Percentiles rank a stretch among this genome's conserved stretches.
Conservation (phyloP, 805 yeast genomes). For the Metschnikowia chrysomelidarum region DNA sequence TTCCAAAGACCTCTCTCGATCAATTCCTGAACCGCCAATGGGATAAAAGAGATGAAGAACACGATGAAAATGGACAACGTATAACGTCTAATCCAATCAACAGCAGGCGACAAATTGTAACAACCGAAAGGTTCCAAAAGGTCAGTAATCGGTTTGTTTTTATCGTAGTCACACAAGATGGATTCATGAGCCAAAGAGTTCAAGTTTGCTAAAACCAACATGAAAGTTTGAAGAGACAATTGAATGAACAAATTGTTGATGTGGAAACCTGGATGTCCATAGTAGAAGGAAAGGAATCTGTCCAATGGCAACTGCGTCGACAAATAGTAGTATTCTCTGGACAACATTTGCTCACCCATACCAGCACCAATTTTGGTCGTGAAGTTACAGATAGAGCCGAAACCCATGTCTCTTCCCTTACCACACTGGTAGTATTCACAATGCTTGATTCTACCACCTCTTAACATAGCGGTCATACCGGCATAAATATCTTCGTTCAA, state of each 20-base stretch:
- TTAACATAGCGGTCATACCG: constrained; percentile 72
- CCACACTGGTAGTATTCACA: constrained; percentile 86
- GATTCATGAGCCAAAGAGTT: constrained; percentile 63
- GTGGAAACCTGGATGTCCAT: constrained; percentile 87
- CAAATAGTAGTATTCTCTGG: constrained; percentile 76
- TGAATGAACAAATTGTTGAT: constrained; percentile 74
- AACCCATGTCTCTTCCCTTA: constrained; percentile 82
- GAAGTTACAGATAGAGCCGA: constrained; percentile 77
- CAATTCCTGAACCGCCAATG: constrained; percentile 72
- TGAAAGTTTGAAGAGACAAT: constrained; percentile 53
- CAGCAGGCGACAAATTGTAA: constrained; percentile 64
- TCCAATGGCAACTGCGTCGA: constrained; percentile 77
- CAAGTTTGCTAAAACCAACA: constrained; percentile 59
- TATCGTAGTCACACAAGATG: constrained; percentile 58
- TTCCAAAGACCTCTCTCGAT: constrained; percentile 75
- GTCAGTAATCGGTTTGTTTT: constrained; percentile 58
- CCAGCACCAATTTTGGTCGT: constrained; percentile 87
- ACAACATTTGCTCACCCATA: constrained; percentile 85
- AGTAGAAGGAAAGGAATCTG: constrained; percentile 74
- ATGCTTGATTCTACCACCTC: constrained; percentile 84
- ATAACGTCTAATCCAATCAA: constrained; percentile 72
- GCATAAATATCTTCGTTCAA: constrained; percentile 85
- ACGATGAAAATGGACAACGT: constrained; percentile 72
- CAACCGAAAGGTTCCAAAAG: constrained; percentile 67
- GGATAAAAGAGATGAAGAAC: constrained; percentile 71